phyloP scores from a whole-genome alignment of 108 stramenopile genomes.

The Asterionellopsis glacialis region DNA sequence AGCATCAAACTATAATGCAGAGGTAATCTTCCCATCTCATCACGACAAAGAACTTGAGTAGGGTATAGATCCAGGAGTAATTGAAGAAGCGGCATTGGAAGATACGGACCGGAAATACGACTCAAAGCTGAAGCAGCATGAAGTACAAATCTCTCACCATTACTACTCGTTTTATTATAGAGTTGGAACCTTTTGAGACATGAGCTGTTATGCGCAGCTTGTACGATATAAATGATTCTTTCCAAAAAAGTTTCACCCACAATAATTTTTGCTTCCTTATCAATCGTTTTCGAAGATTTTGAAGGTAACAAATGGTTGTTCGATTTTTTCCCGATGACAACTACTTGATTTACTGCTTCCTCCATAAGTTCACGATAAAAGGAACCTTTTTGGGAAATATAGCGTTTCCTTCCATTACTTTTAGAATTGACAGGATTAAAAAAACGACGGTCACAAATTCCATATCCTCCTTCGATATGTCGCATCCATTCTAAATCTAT shows the following conservation, averaged over 20 bases:
- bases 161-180: neutral
- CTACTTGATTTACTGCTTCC: constrained; percentile 27
- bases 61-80: constrained; percentile 29
- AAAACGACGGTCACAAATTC: constrained; percentile 8
- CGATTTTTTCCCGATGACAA: neutral
- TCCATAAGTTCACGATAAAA: constrained; percentile 30
- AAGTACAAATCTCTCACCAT: neutral
- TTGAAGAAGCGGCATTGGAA: constrained; percentile 21
- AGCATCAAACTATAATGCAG: constrained; percentile 28
- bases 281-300: too few relatives aligned
- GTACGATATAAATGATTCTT: constrained; percentile 19
- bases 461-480: constrained; percentile 26
- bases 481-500: constrained; percentile 44
- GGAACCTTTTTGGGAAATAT: constrained; percentile 16
- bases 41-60: constrained; percentile 12
- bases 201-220: constrained; percentile 6
- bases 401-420: constrained; percentile 10
- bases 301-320: neutral
- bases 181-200: too few relatives aligned
- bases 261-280: too few relatives aligned
- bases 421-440: constrained; percentile 24
- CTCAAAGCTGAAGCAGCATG: neutral
- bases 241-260: constrained; percentile 21
- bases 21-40: constrained; percentile 25
- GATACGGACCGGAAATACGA: neutral